These are phyloP conservation scores for Jatropha curcas DNA, from an alignment of 345 rosid species.

Conservation along the genomic window DNA sequence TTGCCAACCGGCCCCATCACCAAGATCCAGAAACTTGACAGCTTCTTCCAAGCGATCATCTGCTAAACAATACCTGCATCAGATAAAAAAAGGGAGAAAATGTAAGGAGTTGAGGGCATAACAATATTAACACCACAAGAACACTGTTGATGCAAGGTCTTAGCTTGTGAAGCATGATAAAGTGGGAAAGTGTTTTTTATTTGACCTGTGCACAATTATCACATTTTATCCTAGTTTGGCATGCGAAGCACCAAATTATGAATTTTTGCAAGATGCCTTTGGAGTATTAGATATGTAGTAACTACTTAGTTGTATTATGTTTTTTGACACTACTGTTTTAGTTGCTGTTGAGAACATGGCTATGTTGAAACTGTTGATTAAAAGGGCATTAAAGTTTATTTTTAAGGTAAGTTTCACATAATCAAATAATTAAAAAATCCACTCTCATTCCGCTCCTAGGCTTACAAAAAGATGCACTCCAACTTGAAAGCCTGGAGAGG, in stretches of 20 bases:
- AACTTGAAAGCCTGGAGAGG: neutral
- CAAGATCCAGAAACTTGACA: conserved; percentile 81
- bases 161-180: neutral
- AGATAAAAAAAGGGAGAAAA: neutral
- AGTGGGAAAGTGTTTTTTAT: neutral
- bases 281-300: too few species aligned
- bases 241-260: too few species aligned
- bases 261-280: too few species aligned
- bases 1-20: conserved; percentile 86
- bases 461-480: neutral
- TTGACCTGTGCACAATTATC: neutral
- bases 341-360: too few species aligned
- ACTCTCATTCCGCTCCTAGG: too few species aligned
- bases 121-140: neutral
- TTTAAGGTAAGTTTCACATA: too few species aligned
- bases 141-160: too few species aligned
- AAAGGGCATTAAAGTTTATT: too few species aligned
- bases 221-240: neutral
- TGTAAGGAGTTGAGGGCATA: neutral
- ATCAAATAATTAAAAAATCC: too few species aligned
- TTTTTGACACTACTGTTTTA: too few species aligned
- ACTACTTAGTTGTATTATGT: too few species aligned
- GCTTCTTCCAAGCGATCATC: conserved; percentile 85
- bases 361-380: too few species aligned
- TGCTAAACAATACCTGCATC: conserved; percentile 80